phyloP scores from a whole-genome alignment of 352 stramenopile species.

The Globisporangium rhizosaccharum region DNA sequence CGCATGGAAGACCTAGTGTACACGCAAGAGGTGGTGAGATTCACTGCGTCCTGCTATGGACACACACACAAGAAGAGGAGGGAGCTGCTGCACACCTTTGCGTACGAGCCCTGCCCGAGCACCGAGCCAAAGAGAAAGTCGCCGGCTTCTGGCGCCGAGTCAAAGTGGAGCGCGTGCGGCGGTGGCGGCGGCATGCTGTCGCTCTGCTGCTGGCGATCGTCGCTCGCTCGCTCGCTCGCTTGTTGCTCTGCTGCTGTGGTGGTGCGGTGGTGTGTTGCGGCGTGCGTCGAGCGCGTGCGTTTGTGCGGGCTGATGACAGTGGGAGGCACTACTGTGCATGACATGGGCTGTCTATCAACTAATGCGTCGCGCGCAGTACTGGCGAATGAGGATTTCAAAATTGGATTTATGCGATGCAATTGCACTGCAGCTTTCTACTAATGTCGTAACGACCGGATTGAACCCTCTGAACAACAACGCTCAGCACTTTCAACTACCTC shows the following conservation, averaged over 20 bases:
- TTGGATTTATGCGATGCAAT: not conserved
- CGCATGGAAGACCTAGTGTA: constrained; percentile 75
- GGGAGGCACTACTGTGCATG: not conserved
- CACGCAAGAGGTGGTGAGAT: not conserved
- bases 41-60: no score
- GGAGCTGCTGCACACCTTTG: constrained; percentile 42
- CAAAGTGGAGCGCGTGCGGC: constrained; percentile 47
- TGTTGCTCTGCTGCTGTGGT: no score
- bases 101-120: constrained; percentile 86
- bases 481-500: not conserved
- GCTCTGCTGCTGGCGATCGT: not conserved
- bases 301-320: not conserved
- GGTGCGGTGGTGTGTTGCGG: not conserved
- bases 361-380: not conserved
- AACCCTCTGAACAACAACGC: not conserved
- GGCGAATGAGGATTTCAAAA: not conserved
- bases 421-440: not conserved
- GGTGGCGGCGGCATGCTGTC: constrained; percentile 20
- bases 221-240: no score
- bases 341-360: not conserved
- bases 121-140: constrained; percentile 87
- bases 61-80: not conserved
- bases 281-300: not conserved
- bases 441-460: not conserved
- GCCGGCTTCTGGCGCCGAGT: constrained; percentile 54